Conservation (phyloP, 2,329 filamentous ascomycete genomes). For the Colletotrichum phormii region DNA sequence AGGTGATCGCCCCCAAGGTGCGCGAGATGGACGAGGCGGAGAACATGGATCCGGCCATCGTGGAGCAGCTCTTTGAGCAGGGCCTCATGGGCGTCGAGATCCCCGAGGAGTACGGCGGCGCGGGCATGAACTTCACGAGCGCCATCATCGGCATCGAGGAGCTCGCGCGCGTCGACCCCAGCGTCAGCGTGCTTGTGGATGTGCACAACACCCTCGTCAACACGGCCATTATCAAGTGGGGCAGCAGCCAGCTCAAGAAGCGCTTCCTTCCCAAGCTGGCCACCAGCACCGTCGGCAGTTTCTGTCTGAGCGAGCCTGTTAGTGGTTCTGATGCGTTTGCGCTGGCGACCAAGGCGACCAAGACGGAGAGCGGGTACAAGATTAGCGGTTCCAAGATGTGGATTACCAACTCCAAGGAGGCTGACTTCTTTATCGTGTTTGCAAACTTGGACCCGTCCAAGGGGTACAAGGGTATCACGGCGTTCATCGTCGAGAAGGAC, state of each 20-base stretch:
- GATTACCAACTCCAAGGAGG: slow-evolving; percentile 98
- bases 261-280: slow-evolving; percentile 91
- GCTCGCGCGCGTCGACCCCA: slow-evolving; percentile 91
- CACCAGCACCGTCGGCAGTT: slow-evolving; percentile 89
- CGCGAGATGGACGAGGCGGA: slow-evolving; percentile 99
- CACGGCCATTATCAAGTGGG: slow-evolving; percentile 90
- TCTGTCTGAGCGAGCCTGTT: slow-evolving; percentile 92
- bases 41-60: slow-evolving; percentile 86
- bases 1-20: slow-evolving; percentile 89
- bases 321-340: slow-evolving; percentile 98
- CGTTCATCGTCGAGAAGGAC: slow-evolving; percentile 93
- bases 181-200: slow-evolving; percentile 93
- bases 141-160: slow-evolving; percentile 98
- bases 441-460: slow-evolving; percentile 93
- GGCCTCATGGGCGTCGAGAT: slow-evolving; percentile 98
- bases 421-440: slow-evolving; percentile 96
- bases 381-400: slow-evolving; percentile 98
- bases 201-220: slow-evolving; percentile 99
- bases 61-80: slow-evolving; percentile 96
- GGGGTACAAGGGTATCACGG: slow-evolving; percentile 97
- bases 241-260: slow-evolving; percentile 80
- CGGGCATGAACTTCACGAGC: slow-evolving; percentile 98
- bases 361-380: slow-evolving; percentile 85
- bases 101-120: slow-evolving; percentile 94
- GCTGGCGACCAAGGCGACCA: slow-evolving; percentile 87